Percentiles rank a stretch among this genome's conserved stretches.
Evolutionary conservation across 179 eudicot genomes (phyloP).

Genomic region (Carnegiea gigantea): DNA sequence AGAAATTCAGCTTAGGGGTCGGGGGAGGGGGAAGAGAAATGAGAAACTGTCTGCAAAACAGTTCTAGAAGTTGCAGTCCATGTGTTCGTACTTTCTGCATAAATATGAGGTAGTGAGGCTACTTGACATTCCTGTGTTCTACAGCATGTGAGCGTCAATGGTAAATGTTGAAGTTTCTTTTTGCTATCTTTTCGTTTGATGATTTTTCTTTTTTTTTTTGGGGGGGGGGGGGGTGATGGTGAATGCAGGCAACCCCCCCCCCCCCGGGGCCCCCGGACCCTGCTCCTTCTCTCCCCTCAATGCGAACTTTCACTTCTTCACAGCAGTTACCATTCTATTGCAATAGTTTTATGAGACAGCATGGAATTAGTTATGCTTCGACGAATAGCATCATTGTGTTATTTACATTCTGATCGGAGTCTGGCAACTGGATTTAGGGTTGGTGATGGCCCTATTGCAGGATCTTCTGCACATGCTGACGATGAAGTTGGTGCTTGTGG

Average conservation of each 20-base stretch:
- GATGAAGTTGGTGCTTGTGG: constrained; percentile 96
- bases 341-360: background rate
- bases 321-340: background rate
- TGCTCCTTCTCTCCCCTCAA: too few species aligned
- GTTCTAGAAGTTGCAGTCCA: too few species aligned
- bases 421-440: constrained; percentile 50
- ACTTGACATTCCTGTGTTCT: background rate
- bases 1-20: too few species aligned
- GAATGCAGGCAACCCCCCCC: too few species aligned
- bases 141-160: background rate
- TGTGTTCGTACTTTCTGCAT: too few species aligned
- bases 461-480: constrained; percentile 92
- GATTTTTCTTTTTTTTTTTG: background rate
- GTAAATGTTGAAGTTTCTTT: background rate
- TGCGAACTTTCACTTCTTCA: background rate
- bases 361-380: background rate
- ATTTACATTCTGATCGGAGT: constrained; percentile 24
- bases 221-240: background rate
- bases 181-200: background rate
- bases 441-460: constrained; percentile 96
- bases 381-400: background rate
- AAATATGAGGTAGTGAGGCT: too few species aligned
- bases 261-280: too few species aligned
- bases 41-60: too few species aligned
- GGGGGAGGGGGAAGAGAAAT: background rate